These are phyloP conservation scores for Scortechinia acanthostroma DNA, from an alignment of 2,329 filamentous ascomycete genomes.

Conservation along the genomic window DNA sequence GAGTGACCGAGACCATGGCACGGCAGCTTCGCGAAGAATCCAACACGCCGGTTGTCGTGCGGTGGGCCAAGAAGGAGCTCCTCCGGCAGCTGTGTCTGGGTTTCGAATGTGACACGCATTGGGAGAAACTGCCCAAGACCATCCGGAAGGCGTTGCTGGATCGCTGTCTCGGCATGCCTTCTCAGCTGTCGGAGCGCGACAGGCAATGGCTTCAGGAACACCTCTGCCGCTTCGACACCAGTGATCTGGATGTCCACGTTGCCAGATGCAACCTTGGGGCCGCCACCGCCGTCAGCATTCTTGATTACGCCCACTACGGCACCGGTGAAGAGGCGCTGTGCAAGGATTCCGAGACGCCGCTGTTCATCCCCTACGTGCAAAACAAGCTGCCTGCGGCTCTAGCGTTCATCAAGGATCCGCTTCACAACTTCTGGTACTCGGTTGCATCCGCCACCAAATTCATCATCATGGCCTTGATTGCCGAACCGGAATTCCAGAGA, in stretches of 20 bases:
- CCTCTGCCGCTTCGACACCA: not conserved
- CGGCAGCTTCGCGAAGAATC: not conserved
- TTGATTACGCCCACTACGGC: conserved; percentile 3
- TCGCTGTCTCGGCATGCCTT: conserved; percentile 3
- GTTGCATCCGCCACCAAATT: conserved; percentile 19
- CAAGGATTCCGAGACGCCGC: not conserved
- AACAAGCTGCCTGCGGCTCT: not conserved
- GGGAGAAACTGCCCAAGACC: not conserved
- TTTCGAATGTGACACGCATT: not conserved
- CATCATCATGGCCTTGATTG: conserved; percentile 28
- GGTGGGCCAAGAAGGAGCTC: conserved; percentile 1
- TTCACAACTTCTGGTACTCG: conserved; percentile 1
- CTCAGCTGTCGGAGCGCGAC: conserved; percentile 1
- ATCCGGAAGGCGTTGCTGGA: not conserved
- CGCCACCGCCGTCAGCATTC: conserved; percentile 2
- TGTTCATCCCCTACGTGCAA: not conserved
- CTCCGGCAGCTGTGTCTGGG: not conserved
- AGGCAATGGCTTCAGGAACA: conserved; percentile 3
- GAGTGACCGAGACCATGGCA: conserved; percentile 3
- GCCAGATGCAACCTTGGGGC: conserved; percentile 6
- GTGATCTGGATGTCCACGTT: conserved; percentile 4
- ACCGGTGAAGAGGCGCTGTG: not conserved
- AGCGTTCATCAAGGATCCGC: not conserved
- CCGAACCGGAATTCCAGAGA: conserved; percentile 32
- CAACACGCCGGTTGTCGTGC: not conserved